Base-by-base conservation (phyloP, 116 monocot species). In the Zostera marina region DNA sequence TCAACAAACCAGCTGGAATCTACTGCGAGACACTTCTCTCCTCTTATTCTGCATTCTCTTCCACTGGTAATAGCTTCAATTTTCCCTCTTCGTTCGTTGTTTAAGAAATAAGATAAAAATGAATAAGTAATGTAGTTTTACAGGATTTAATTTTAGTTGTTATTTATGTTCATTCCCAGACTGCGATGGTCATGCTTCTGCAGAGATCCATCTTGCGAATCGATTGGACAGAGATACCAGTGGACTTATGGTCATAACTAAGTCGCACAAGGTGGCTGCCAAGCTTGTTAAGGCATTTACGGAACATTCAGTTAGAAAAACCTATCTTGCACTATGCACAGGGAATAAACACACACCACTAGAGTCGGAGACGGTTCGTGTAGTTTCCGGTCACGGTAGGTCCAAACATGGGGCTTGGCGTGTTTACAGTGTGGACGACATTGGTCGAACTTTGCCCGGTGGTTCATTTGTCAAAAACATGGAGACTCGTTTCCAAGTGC, bases 191-290 rank as follows among this genome's bases (percentile, higher is more conserved):
- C 19, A 8, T 14, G 42, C 26, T 22, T 39, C 58, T 42, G 61
- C 69, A 2, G 72, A 92, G 44, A 77, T 88, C 56, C 94, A 94
- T 40, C 73, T 94, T 15, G 88, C 94, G 24, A 94, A 94, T 64
- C 48, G 94, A 45, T 73, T 94, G 22, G 94, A 88, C 59, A 67
- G 88, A 42, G 94, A 94, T 71, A 94, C 88, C 17, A 88, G 94
- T 44, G 88, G 94, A 3, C 75, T 94, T 22, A 94, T 85, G 88
- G 67, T 94, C 14, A 73, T 94, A 49, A 84, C 94, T 39, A 88
- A 84, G 54, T 76, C 84, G 7, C 69, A 81, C 66, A 79, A 73
- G 47, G 77, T 70, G 9, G 81, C 88, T 11, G 81, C 59, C 8
- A 80, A 79, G 45, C 70, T 94, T 4, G 82, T 82, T n/a, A 73